phyloP scores from a whole-genome alignment of 148 eudicot species.

The Silene uniflora region DNA sequence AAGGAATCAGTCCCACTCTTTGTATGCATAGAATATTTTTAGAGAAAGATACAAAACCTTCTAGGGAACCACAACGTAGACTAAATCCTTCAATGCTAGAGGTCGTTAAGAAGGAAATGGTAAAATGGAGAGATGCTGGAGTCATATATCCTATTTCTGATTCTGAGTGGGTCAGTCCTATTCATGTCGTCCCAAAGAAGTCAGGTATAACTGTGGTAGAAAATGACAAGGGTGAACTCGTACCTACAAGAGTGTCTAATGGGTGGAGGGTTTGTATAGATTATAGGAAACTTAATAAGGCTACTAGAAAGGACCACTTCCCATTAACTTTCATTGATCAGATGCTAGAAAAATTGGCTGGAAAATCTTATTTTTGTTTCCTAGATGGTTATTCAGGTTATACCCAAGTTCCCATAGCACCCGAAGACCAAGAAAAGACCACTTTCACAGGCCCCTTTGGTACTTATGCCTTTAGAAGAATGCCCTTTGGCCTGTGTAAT shows the following conservation, averaged over 20 bases:
- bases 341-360: too few relatives aligned
- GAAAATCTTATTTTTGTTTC: too few relatives aligned
- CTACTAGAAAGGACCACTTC: constrained; percentile 21
- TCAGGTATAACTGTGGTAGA: not conserved
- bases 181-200: constrained; percentile 16
- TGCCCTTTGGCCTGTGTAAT: not conserved
- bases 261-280: constrained; percentile 19
- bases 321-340: constrained; percentile 10
- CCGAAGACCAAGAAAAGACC: not conserved
- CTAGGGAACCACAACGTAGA: constrained; percentile 5
- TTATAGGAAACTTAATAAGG: constrained; percentile 8
- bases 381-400: too few relatives aligned
- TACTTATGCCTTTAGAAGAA: not conserved
- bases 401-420: too few relatives aligned
- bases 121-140: constrained; percentile 3
- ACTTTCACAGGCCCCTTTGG: too few relatives aligned
- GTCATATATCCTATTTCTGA: constrained; percentile 14
- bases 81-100: constrained; percentile 18
- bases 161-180: constrained; percentile 10
- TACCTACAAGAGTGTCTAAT: constrained; percentile 1
- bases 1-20: not conserved
- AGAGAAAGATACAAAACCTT: not conserved
- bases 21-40: too few relatives aligned
- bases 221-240: constrained; percentile 6
- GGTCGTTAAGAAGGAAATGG: too few relatives aligned